Evolutionary conservation across 179 eudicot species (phyloP).

Genomic region (Silene vulgaris): DNA sequence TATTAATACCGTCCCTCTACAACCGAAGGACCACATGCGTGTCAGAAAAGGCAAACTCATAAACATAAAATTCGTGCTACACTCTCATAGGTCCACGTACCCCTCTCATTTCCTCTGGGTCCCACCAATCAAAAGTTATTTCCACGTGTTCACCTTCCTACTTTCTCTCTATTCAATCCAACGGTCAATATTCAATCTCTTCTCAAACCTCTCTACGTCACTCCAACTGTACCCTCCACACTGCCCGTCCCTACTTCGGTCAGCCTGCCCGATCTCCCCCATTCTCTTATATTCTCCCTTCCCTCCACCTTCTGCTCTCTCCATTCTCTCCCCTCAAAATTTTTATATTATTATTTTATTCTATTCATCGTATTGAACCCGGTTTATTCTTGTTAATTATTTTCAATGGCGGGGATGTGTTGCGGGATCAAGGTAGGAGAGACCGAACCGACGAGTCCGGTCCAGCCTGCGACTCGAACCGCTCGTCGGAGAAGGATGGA

Average conservation of each 20-base stretch:
- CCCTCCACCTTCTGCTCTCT: conserved; percentile 6
- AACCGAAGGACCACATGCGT: conserved; percentile 60
- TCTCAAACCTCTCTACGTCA: conserved; percentile 32
- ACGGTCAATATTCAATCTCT: conserved; percentile 21
- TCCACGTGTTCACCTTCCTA: conserved; percentile 32
- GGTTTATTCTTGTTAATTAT: conserved; percentile 5
- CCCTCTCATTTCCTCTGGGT: background rate
- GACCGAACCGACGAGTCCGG: conserved; percentile 30
- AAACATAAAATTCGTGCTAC: conserved; percentile 19
- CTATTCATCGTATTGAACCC: background rate
- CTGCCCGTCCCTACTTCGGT: conserved; percentile 27
- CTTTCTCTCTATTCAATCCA: conserved; percentile 23
- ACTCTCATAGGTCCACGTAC: conserved; percentile 34
- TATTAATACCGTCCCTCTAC: background rate
- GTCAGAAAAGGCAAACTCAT: conserved; percentile 42
- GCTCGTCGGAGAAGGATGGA: conserved; percentile 48
- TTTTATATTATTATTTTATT: background rate
- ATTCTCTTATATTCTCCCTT: background rate
- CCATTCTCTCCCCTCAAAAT: background rate
- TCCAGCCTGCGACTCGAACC: conserved; percentile 32
- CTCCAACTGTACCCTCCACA: conserved; percentile 27
- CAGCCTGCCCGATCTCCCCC: conserved; percentile 18
- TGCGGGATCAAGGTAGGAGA: conserved; percentile 39
- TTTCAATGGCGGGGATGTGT: conserved; percentile 42
- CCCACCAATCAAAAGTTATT: conserved; percentile 35